phyloP scores from a whole-genome alignment of 129 eudicot species.

The Dittrichia graveolens region DNA sequence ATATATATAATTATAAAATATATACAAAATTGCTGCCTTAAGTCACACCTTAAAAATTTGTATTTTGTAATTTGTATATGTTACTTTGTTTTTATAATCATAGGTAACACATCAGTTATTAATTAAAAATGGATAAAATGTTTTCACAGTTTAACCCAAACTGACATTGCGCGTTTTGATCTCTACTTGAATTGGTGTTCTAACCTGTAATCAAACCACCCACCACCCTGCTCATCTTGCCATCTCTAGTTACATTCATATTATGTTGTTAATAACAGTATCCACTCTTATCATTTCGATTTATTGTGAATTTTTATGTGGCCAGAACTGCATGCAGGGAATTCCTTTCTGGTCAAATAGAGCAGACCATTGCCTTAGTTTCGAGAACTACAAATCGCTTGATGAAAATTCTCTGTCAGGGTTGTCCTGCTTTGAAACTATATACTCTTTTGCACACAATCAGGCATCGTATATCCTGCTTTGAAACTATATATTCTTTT shows the following conservation, averaged over 20 bases:
- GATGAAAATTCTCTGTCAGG: slow-evolving; percentile 67
- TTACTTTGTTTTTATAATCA: not conserved
- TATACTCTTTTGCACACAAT: no score
- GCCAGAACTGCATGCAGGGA: slow-evolving; percentile 70
- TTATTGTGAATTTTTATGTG: no score
- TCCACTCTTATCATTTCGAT: not conserved
- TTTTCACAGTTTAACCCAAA: not conserved
- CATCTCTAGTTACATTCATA: not conserved
- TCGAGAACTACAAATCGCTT: slow-evolving; percentile 78
- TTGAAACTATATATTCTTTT: slow-evolving; percentile 64
- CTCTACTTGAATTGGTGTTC: not conserved
- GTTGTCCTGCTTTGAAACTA: no score
- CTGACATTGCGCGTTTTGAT: not conserved
- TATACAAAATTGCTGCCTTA: no score
- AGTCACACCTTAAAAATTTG: no score
- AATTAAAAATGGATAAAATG: not conserved
- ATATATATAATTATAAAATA: no score
- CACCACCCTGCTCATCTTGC: not conserved
- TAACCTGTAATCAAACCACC: not conserved
- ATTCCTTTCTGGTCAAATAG: slow-evolving; percentile 59
- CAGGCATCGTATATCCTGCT: slow-evolving; percentile 66
- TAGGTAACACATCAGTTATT: not conserved
- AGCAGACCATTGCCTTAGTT: slow-evolving; percentile 55
- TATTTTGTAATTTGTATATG: no score
- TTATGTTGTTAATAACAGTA: not conserved